Percentiles rank a stretch among this genome's conserved stretches.
phyloP scores from a whole-genome alignment of 305 asterid genomes.

The Coffea humblotiana region DNA sequence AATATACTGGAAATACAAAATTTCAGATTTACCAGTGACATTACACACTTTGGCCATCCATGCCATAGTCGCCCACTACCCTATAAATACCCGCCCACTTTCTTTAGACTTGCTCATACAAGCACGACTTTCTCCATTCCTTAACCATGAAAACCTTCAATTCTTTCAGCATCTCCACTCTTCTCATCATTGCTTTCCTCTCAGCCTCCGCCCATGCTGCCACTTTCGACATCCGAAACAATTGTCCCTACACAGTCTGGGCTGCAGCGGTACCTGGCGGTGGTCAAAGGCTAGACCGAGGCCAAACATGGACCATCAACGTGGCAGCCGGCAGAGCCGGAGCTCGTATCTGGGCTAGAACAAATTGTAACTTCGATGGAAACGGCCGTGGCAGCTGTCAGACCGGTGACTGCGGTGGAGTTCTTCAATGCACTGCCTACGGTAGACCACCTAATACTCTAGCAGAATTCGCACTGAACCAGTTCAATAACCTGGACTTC shows the following conservation, averaged over 20 bases:
- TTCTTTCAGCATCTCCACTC: neutral
- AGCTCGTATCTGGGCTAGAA: slow-evolving; percentile 45
- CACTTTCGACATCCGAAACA: slow-evolving; percentile 36
- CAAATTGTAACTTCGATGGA: slow-evolving; percentile 40
- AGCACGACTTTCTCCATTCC: neutral
- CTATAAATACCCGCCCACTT: neutral
- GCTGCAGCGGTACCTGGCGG: slow-evolving; percentile 53
- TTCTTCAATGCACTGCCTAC: slow-evolving; percentile 25
- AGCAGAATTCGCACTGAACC: slow-evolving; percentile 43
- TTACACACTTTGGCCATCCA: no score
- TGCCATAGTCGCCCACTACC: no score
- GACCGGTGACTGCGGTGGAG: slow-evolving; percentile 56
- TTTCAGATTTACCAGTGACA: no score
- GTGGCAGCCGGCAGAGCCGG: slow-evolving; percentile 18
- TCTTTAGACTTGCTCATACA: no score
- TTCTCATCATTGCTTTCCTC: slow-evolving; percentile 12
- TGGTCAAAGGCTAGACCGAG: slow-evolving; percentile 30
- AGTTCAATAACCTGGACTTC: slow-evolving; percentile 36
- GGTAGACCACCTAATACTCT: slow-evolving; percentile 46
- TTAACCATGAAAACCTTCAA: slow-evolving; percentile 14
- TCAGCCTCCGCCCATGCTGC: slow-evolving; percentile 24
- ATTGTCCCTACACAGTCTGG: slow-evolving; percentile 47
- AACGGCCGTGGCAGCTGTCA: slow-evolving; percentile 40
- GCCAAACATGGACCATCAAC: slow-evolving; percentile 37
- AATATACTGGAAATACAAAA: no score